Evolutionary conservation across 768 basidiomycete genomes (phyloP), one percentile per base, ranked within the genome.

Genomic region (Hortiboletus campestris): DNA sequence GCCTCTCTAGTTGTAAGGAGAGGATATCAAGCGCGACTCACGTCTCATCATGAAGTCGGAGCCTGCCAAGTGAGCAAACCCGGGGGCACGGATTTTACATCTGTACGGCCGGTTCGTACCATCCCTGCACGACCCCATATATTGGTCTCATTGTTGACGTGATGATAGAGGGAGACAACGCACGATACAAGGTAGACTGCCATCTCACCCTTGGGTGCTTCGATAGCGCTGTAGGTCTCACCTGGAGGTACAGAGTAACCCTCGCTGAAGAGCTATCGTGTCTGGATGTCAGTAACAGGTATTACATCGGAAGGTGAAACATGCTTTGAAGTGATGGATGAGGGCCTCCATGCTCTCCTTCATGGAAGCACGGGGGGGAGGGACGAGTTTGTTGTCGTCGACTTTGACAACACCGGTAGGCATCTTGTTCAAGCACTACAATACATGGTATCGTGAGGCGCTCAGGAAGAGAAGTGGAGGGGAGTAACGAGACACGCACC

Each of bases 171-270:
- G 14, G 22, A 39, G 5, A 25, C 31, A 31, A 82, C 88, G 65
- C 64, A 90, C 84, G 94, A 97, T 59, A 99, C 94, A 49, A 99
- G 86, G 77, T 95, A 99, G 44, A 99, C 96, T 62, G 81, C 96
- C 94, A 98, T 98, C 76, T 98, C 96, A 60, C 95, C 95, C 76
- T 99, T 98, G 43, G 96, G 96, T 9, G 96, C 96, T 75, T 99
- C 97, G 62, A 98, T 98, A 2, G 96, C 96, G 47, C 84, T 85
- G 78, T 99, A 98, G 0, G 96, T 98, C 76, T 98, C 94, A 20
- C 91, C 91, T 17, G 92, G 90, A 17, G 97, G 97, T 28, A 98
- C 96, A 25, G 91, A 91, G 76, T 91, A 98, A 13, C 96, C 96
- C 74, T 98, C 96, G 50, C 89, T 91, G 78, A 94, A 98, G 64